Conservation (phyloP, 2,329 filamentous ascomycete species). For the Akanthomyces uredinophilus region DNA sequence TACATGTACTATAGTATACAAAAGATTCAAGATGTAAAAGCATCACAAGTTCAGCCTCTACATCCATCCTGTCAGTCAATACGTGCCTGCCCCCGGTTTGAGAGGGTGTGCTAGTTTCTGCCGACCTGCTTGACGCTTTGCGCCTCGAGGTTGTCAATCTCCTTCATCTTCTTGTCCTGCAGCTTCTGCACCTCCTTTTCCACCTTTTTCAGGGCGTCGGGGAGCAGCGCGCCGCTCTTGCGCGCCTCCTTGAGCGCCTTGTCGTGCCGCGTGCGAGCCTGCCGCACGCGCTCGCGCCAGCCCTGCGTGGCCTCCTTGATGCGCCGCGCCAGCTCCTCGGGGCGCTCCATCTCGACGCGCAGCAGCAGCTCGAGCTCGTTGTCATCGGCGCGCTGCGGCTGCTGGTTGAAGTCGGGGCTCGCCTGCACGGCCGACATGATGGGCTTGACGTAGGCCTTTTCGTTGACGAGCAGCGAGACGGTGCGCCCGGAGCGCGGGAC, state of each 20-base stretch:
- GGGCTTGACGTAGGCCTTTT: conserved; percentile 43
- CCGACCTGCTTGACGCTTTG: conserved; percentile 39
- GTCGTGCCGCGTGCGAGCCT: conserved; percentile 42
- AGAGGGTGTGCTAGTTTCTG: conserved; percentile 23
- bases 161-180: conserved; percentile 49
- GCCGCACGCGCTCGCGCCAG: conserved; percentile 47
- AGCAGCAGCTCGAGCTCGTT: conserved; percentile 56
- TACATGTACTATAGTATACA: conserved; percentile 17
- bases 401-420: conserved; percentile 53
- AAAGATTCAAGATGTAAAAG: not conserved
- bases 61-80: not conserved
- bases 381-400: conserved; percentile 53
- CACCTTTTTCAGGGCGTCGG: conserved; percentile 45
- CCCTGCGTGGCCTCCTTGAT: conserved; percentile 42
- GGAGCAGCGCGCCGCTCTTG: conserved; percentile 37
- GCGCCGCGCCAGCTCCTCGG: conserved; percentile 40
- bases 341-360: conserved; percentile 47
- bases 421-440: conserved; percentile 52
- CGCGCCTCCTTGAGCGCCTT: conserved; percentile 46
- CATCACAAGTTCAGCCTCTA: not conserved
- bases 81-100: not conserved
- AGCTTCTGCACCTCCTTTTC: conserved; percentile 43
- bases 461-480: conserved; percentile 38
- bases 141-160: conserved; percentile 46
- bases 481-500: conserved; percentile 41